Base-by-base conservation (phyloP, 2,329 filamentous ascomycete species). In the Parascedosporium putredinis region DNA sequence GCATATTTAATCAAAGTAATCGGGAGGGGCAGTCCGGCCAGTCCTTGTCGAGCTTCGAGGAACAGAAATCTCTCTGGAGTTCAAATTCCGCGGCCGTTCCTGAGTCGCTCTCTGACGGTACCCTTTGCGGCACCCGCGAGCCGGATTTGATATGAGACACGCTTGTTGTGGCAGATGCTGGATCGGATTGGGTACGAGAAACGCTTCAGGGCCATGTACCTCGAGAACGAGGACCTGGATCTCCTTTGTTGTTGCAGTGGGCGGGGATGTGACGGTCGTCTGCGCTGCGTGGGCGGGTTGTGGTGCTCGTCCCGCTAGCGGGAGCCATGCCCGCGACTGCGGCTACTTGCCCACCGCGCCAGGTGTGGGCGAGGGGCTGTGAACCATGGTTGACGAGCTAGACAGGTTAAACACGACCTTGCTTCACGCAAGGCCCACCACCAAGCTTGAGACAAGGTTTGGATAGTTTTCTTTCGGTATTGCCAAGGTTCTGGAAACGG, bases 241-340 rank as follows among this genome's bases (percentile, higher is more conserved):
- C n/a, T n/a, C n/a, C 27, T 31, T 31, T 42, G 16, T 23, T 20
- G 7, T 16, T 42, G 38, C 38, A 42, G 20, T 42, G 16, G 38
- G 7, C 10, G 23, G 38, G 38, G n/a, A n/a, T n/a, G n/a, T n/a
- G n/a, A n/a, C n/a, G n/a, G n/a, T n/a, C 38, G 4, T 12, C 38
- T 16, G 38, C 38, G 38, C 38, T 42, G 38, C 16, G 8, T 42
- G 38, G 20, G 27, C 27, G 12, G 6, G 27, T n/a, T n/a, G n/a
- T 36, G 38, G 16, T 42, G 6, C 38, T 42, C 20, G 38, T 42
- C 38, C 38, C 38, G 38, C 38, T 42, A 42, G 38, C 38, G 38
- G 38, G 38, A 42, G 38, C 38, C n/a, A n/a, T 42, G 38, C 20
- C 38, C 38, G 38, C 18, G 38, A 20, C 18, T 42, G 38, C 38